Percentiles rank a stretch among this genome's conserved stretches.
Conservation (phyloP, 345 rosid genomes). For the Sisymbrium altissimum region DNA sequence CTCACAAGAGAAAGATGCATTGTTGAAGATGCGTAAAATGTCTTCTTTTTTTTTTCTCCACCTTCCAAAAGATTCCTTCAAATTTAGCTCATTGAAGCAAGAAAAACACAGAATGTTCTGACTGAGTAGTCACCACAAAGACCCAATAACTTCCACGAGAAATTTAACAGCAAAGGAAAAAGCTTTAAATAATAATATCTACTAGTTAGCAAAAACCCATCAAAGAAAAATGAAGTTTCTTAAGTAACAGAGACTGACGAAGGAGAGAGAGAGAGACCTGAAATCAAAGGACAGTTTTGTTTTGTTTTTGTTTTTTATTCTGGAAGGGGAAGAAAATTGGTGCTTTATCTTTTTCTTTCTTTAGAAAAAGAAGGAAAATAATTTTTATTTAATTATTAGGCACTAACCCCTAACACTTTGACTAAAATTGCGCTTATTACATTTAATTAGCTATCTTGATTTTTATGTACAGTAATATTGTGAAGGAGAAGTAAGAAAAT, state of each 20-base stretch:
- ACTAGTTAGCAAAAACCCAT: slow-evolving; percentile 38
- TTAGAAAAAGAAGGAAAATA: slow-evolving; percentile 10
- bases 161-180: slow-evolving; percentile 12
- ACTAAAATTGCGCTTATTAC: background rate
- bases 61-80: background rate
- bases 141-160: background rate
- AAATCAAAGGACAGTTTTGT: slow-evolving; percentile 61
- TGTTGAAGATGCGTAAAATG: background rate
- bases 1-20: slow-evolving; percentile 36
- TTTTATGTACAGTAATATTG: too few relatives aligned
- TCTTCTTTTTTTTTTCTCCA: background rate
- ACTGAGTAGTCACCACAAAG: background rate
- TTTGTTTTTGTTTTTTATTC: background rate
- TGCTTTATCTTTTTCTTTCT: slow-evolving; percentile 8
- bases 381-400: background rate
- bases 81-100: slow-evolving; percentile 1
- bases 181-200: background rate
- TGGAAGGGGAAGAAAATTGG: background rate
- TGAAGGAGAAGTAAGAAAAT: background rate
- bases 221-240: slow-evolving; percentile 39
- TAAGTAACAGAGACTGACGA: slow-evolving; percentile 18
- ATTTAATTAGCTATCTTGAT: background rate
- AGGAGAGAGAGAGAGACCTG: slow-evolving; percentile 44
- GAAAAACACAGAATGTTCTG: background rate
- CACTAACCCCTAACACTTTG: background rate